Evolutionary conservation across 2,329 filamentous ascomycete genomes (phyloP), one percentile per base, ranked within the genome.

Genomic region (Didymella sp.): DNA sequence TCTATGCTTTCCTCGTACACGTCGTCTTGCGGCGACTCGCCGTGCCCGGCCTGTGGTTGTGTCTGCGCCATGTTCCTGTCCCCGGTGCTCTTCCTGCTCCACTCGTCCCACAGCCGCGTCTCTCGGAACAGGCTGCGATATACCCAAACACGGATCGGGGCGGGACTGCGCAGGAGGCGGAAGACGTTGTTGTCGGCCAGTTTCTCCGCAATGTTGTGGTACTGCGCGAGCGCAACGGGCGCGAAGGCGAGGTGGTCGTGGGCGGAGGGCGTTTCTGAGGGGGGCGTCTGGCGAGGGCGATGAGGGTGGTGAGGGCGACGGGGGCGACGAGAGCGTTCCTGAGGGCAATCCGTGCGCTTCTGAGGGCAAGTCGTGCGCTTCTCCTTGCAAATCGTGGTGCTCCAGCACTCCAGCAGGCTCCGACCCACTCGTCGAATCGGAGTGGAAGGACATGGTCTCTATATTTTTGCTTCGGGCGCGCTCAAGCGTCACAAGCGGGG

Each of bases 81-180:
- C 21, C n/a, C 37, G 0, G 6, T 40, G 12, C 15, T 22, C 17
- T 35, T 46, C 19, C 59, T 58, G 24, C 64, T 56, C 64, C 62
- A 64, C 43, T 63, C 52, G 47, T 62, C 51, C 67, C 67, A 70
- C 60, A 65, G 52, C 42, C 59, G 48, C 21, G 64, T 51, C 48
- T 70, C 66, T 37, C 50, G 56, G 21, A 71, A 59, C 42, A 71
- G 58, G 22, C 60, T 64, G 50, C 61, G 62, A 47, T 70, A 72
- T 6, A 68, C 61, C 68, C 65, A 70, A 33, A 66, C 57, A 48
- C 69, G 68, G 27, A 71, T 63, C 13, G 66, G 67, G 21, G 64
- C 67, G 22, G 68, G 69, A 40, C 66, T 63, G 51, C 62, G 62
- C 17, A 71, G 63, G 48, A 70, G 66, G 51, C 67, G 61, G 33